Percentiles rank a stretch among this genome's conserved stretches.
These are phyloP conservation scores for Hydrangea macrophylla DNA, from an alignment of 148 eudicot genomes.

Conservation along the genomic window DNA sequence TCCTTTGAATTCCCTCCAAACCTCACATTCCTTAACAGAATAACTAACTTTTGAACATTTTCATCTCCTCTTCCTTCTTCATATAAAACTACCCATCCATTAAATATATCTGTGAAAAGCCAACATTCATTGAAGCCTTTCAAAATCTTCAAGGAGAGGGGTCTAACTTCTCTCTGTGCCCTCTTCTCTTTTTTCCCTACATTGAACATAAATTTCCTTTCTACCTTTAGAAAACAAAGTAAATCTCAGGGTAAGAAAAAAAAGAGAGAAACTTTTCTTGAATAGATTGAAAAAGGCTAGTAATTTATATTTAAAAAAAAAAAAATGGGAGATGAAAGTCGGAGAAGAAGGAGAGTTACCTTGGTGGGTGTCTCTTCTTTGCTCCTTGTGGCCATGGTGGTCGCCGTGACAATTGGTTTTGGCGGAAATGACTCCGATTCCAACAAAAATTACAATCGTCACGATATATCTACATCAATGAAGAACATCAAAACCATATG, in stretches of 20 bases:
- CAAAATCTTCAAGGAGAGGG: slow-evolving; percentile 5
- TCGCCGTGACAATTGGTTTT: slow-evolving; percentile 37
- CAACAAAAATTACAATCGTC: background rate
- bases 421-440: slow-evolving; percentile 9
- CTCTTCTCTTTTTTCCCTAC: background rate
- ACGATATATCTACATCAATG: slow-evolving; percentile 23
- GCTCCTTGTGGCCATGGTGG: slow-evolving; percentile 36
- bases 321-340: background rate
- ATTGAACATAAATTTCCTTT: too few relatives aligned
- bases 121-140: background rate
- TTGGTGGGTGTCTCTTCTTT: slow-evolving; percentile 15
- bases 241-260: too few relatives aligned
- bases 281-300: too few relatives aligned
- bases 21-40: slow-evolving; percentile 1
- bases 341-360: slow-evolving; percentile 6
- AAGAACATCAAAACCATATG: slow-evolving; percentile 62
- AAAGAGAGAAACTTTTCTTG: too few relatives aligned
- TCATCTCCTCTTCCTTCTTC: background rate
- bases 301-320: too few relatives aligned
- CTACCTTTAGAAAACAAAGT: too few relatives aligned
- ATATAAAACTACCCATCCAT: too few relatives aligned
- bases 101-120: too few relatives aligned
- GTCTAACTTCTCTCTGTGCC: background rate
- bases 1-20: slow-evolving; percentile 8
- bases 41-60: background rate